Evolutionary conservation across 1,284 basidiomycete species (phyloP).

Genomic region (Apiotrichum veenhuisii): DNA sequence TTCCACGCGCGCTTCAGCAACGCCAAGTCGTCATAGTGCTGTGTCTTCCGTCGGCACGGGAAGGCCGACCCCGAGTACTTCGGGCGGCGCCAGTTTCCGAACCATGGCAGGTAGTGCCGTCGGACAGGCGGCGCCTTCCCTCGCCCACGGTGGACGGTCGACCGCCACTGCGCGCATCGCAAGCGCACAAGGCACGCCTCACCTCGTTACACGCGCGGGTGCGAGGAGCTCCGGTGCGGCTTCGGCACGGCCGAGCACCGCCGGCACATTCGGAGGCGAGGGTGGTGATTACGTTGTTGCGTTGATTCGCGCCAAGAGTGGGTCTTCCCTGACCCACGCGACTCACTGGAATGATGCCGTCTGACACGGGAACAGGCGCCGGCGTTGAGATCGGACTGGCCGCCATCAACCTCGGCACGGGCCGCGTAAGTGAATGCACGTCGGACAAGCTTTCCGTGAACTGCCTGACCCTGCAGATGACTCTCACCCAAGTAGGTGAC

Average conservation of each 20-base stretch:
- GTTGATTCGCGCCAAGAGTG: slow-evolving; percentile 26
- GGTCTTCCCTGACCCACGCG: not conserved
- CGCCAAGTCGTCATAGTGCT: no score
- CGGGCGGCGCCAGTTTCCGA: no score
- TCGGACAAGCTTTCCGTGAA: slow-evolving; percentile 32
- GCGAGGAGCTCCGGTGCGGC: not conserved
- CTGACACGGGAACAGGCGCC: slow-evolving; percentile 1
- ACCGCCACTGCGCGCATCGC: no score
- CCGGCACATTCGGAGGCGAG: slow-evolving; percentile 3
- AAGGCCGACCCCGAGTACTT: no score
- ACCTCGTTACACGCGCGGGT: not conserved
- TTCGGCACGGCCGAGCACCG: slow-evolving; percentile 3
- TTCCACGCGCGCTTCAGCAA: no score
- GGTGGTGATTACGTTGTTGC: slow-evolving; percentile 28
- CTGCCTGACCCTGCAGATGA: slow-evolving; percentile 1
- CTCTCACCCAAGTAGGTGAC: slow-evolving; percentile 23
- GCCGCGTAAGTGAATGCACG: slow-evolving; percentile 55
- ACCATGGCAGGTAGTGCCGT: no score
- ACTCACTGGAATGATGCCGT: not conserved
- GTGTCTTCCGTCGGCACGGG: no score
- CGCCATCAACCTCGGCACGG: slow-evolving; percentile 74
- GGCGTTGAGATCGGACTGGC: slow-evolving; percentile 78
- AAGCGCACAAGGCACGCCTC: no score
- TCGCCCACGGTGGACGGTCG: no score
- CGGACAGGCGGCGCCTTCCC: no score